Base-by-base conservation (phyloP, 768 basidiomycete genomes). In the Ramaria rubella region DNA sequence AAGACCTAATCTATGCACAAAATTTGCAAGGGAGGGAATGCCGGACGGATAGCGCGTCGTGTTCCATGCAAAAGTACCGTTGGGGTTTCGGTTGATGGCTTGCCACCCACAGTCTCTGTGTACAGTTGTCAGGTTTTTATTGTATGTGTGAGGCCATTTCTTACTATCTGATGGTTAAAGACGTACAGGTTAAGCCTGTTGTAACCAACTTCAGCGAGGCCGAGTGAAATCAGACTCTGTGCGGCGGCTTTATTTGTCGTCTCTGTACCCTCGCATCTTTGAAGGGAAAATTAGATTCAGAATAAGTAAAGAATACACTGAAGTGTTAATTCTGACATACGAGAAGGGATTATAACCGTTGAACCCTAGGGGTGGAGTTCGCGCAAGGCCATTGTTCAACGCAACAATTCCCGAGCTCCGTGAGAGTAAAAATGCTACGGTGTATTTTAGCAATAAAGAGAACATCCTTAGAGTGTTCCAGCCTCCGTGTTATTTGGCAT, bases 61-160 rank as follows among this genome's bases (percentile, higher is more conserved):
- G 60, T 74, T 69, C 76, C 76, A 78, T 6, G 76, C 75, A 59
- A 78, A 73, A 17, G 67, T 69, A 11, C 75, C 76, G 24, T 65
- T 67, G 14, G 49, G 15, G 14, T 29, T 23, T 51, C 49, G 19
- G 49, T 48, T 58, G 52, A 68, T 76, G 9, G 72, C 74, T 62
- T 78, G 76, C 77, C 77, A 78, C n/a, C 75, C 77, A 62, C 75
- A 78, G 59, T 78, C 77, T 19, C 77, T 78, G 45, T 38, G 17
- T 2, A 52, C 30, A 29, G n/a, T n/a, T n/a, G n/a, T n/a, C n/a
- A n/a, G n/a, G n/a, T n/a, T n/a, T n/a, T n/a, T n/a, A 29, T 3
- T 3, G 49, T 4, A 24, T 31, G 49, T 23, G 7, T 12, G 14
- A 21, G 24, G 30, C 24, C 21, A 34, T 27, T 33, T n/a, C 33